Percentiles rank a stretch among this genome's conserved stretches.
phyloP scores from a whole-genome alignment of 305 asterid species.

The Fraxinus angustifolia region DNA sequence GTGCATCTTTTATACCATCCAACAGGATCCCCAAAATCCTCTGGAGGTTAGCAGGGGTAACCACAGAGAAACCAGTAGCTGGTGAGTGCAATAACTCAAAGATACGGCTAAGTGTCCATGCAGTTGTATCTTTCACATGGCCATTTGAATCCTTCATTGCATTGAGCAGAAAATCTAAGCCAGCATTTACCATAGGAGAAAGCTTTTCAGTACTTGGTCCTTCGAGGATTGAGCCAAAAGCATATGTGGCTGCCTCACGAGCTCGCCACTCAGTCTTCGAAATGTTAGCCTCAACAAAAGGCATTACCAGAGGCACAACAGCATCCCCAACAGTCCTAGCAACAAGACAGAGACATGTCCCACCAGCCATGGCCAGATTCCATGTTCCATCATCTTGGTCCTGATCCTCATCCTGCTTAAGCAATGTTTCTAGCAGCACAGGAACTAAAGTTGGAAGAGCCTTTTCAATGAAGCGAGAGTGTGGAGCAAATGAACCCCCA shows the following conservation, averaged over 20 bases:
- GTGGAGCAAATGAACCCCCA: slow-evolving; percentile 57
- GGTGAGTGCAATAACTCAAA: slow-evolving; percentile 80
- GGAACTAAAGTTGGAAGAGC: slow-evolving; percentile 77
- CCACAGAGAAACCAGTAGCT: slow-evolving; percentile 61
- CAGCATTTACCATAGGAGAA: slow-evolving; percentile 76
- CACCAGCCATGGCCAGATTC: slow-evolving; percentile 97
- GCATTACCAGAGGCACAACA: slow-evolving; percentile 81
- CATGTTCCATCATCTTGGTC: slow-evolving; percentile 90
- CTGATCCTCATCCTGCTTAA: slow-evolving; percentile 90
- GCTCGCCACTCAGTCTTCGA: slow-evolving; percentile 75
- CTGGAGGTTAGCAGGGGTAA: slow-evolving; percentile 64
- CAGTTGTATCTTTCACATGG: slow-evolving; percentile 92
- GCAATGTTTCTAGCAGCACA: slow-evolving; percentile 76
- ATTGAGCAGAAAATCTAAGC: slow-evolving; percentile 66
- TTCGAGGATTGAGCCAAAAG: slow-evolving; percentile 92
- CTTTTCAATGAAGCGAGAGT: slow-evolving; percentile 69
- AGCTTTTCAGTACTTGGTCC: slow-evolving; percentile 80
- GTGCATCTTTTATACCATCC: slow-evolving; percentile 64
- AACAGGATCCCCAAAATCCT: slow-evolving; percentile 58
- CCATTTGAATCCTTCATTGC: slow-evolving; percentile 67
- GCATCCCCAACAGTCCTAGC: slow-evolving; percentile 85
- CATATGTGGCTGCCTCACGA: slow-evolving; percentile 86
- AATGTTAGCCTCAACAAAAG: slow-evolving; percentile 72
- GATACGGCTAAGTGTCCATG: slow-evolving; percentile 95
- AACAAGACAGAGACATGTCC: slow-evolving; percentile 83